A percentile compares a stretch with the other conserved stretches of the same genome.
Evolutionary conservation across 139 green algal genomes (phyloP).

Genomic region (Haematococcus sp.): DNA sequence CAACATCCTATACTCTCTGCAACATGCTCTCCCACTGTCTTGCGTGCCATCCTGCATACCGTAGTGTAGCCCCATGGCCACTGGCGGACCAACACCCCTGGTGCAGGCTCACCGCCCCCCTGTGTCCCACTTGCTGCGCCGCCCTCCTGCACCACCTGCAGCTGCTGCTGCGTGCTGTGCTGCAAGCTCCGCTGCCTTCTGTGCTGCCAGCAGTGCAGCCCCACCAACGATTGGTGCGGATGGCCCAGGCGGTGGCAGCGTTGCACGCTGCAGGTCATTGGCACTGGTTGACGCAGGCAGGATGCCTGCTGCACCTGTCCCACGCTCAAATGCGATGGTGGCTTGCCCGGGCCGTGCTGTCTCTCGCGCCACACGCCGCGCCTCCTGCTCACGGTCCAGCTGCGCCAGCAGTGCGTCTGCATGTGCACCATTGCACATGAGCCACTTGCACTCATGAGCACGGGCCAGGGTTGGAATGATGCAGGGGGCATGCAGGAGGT

Average conservation of each 20-base stretch:
- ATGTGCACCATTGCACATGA: neutral
- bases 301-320: constrained; percentile 11
- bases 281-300: constrained; percentile 15
- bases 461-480: no score
- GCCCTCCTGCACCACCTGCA: neutral
- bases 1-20: no score
- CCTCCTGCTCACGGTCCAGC: constrained; percentile 27
- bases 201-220: no score
- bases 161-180: neutral
- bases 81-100: no score
- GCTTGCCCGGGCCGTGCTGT: constrained; percentile 4
- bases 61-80: no score
- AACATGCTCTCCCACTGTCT: no score
- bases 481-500: no score
- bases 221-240: no score
- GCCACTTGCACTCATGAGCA: neutral
- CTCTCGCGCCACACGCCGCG: constrained; percentile 6
- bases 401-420: neutral
- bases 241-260: no score
- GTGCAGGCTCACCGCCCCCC: neutral
- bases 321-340: constrained; percentile 23
- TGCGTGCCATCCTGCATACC: no score
- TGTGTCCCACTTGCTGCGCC: neutral
- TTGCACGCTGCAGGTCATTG: constrained; percentile 6
- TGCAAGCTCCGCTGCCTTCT: neutral